A percentile compares a stretch with the other conserved stretches of the same genome.
phyloP scores from a whole-genome alignment of 129 eudicot species.

The Oenanthe sinensis region DNA sequence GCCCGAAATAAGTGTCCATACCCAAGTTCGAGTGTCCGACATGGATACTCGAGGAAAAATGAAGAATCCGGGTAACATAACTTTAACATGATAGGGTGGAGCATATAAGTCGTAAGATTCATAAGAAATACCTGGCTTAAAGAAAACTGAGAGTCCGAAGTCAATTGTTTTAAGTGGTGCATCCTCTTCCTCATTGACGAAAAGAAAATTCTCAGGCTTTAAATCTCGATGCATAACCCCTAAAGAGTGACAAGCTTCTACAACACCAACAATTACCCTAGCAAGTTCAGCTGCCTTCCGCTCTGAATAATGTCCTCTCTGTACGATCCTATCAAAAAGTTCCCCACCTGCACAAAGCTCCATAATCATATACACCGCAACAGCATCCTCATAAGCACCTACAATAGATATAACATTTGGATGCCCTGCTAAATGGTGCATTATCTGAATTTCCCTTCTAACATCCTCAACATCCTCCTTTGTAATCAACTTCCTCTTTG shows the following conservation, averaged over 20 bases:
- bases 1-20: too few relatives aligned
- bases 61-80: too few relatives aligned
- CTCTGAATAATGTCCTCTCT: constrained; percentile 74
- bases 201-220: constrained; percentile 85
- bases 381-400: constrained; percentile 79
- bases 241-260: constrained; percentile 72
- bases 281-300: constrained; percentile 78
- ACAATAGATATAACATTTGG: constrained; percentile 58
- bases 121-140: constrained; percentile 39
- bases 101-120: background rate
- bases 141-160: constrained; percentile 79
- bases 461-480: constrained; percentile 83
- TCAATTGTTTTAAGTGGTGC: constrained; percentile 65
- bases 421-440: constrained; percentile 82
- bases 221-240: constrained; percentile 90
- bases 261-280: constrained; percentile 65
- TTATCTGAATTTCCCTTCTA: constrained; percentile 79
- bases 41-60: too few relatives aligned
- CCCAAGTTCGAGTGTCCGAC: too few relatives aligned
- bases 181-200: constrained; percentile 57
- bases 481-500: constrained; percentile 54
- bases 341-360: constrained; percentile 88
- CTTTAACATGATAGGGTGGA: background rate
- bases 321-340: constrained; percentile 72
- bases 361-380: constrained; percentile 67